Conservation (phyloP, 345 rosid species). For the Euphorbia peplus region DNA sequence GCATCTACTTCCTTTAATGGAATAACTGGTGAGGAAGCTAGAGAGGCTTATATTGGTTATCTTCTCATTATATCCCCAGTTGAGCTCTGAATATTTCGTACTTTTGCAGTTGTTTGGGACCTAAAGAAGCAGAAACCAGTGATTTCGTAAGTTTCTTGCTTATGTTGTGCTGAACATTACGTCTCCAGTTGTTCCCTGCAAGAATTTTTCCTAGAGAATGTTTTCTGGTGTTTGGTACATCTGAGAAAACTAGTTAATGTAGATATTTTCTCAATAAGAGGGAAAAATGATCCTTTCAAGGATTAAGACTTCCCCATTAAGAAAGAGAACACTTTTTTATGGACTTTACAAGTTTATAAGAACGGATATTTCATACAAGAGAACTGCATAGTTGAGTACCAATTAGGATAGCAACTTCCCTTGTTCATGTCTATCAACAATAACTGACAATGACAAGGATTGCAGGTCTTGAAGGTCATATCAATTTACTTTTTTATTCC, state of each 20-base stretch:
- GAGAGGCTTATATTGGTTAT: not conserved
- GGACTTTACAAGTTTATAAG: not conserved
- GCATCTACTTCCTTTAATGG: constrained; percentile 95
- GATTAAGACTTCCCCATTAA: not conserved
- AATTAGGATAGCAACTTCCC: not conserved
- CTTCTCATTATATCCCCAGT: constrained; percentile 2
- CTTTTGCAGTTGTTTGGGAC: constrained; percentile 86
- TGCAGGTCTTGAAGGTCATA: not conserved
- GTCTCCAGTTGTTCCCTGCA: not conserved
- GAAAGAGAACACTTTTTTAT: not conserved
- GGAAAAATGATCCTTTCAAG: not conserved
- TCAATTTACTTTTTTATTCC: not conserved
- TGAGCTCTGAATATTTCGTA: constrained; percentile 10
- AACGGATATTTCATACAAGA: not conserved
- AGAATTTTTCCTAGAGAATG: not conserved
- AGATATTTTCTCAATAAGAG: not conserved
- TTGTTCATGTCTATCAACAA: not conserved
- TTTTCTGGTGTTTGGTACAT: not conserved
- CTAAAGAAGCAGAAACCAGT: constrained; percentile 93
- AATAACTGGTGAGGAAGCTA: constrained; percentile 72
- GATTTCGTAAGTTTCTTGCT: constrained; percentile 59
- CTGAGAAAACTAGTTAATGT: not conserved
- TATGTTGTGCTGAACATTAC: not conserved
- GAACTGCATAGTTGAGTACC: not conserved
- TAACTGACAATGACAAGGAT: not conserved